Percentiles rank a stretch among this genome's conserved stretches.
Conservation (phyloP, 108 stramenopile genomes). For the Cylindrotheca closterium region DNA sequence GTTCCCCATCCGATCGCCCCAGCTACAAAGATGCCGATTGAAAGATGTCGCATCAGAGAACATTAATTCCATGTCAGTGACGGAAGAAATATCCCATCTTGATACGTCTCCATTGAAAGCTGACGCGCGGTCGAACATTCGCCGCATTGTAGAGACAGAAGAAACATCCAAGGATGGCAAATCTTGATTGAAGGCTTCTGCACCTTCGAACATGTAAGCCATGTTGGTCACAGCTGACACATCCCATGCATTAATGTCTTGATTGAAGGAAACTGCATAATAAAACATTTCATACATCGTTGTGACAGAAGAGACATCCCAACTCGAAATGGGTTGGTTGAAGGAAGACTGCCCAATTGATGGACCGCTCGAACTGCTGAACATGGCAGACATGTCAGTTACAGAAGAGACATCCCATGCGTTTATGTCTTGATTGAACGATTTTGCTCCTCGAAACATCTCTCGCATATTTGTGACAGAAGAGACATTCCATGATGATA, state of each 20-base stretch:
- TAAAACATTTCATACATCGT: constrained; percentile 17
- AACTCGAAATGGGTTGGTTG: constrained; percentile 20
- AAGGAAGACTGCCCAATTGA: not conserved
- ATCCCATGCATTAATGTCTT: constrained; percentile 13
- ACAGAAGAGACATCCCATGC: constrained; percentile 1
- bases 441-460: constrained; percentile 28
- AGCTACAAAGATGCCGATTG: no score
- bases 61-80: no score
- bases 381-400: constrained; percentile 3
- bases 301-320: constrained; percentile 22
- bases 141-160: not conserved
- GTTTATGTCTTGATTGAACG: constrained; percentile 31
- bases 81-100: no score
- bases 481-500: no score
- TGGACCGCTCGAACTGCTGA: no score
- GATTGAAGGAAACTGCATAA: not conserved
- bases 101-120: no score
- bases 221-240: constrained; percentile 7
- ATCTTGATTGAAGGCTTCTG: constrained; percentile 16
- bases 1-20: no score
- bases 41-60: no score
- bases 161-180: constrained; percentile 6
- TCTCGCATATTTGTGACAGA: constrained; percentile 26
- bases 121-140: not conserved
- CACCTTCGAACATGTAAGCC: constrained; percentile 10